A percentile compares a stretch with the other conserved stretches of the same genome.
Evolutionary conservation across 805 yeast species (phyloP).

Genomic region (Yarrowia yakushimensis): DNA sequence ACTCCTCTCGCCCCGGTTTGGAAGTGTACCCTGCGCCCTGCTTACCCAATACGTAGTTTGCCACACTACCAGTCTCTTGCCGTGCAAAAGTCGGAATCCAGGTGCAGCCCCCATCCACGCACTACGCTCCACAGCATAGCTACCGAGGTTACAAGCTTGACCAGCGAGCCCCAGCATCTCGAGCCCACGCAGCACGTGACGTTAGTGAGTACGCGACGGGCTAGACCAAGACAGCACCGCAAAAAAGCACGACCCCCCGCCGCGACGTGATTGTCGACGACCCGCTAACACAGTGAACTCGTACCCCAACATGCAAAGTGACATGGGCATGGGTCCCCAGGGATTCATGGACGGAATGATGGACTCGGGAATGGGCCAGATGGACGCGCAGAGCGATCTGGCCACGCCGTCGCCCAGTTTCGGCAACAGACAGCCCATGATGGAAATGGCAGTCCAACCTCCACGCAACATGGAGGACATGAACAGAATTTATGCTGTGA

Average conservation of each 20-base stretch:
- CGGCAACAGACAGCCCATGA: neutral
- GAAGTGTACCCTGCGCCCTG: slow-evolving; percentile 25
- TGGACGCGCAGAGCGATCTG: slow-evolving; percentile 13
- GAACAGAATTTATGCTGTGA: slow-evolving; percentile 21
- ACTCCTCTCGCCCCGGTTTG: neutral
- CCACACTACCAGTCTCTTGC: neutral
- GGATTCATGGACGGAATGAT: slow-evolving; percentile 21
- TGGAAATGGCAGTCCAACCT: slow-evolving; percentile 11
- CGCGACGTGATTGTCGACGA: no score
- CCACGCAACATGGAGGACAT: slow-evolving; percentile 18
- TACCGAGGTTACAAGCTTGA: neutral
- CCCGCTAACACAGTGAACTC: slow-evolving; percentile 25
- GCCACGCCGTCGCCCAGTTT: slow-evolving; percentile 18
- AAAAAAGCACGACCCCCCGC: no score
- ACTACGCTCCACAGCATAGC: neutral
- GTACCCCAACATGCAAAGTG: slow-evolving; percentile 4
- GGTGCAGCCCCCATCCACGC: neutral
- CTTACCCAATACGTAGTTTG: slow-evolving; percentile 23
- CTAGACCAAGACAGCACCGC: no score
- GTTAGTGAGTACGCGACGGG: neutral
- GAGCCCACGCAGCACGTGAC: neutral
- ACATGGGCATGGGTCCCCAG: slow-evolving; percentile 21
- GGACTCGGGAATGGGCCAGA: neutral
- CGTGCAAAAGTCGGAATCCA: neutral
- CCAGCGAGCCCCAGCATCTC: neutral